Percentiles rank a stretch among this genome's conserved stretches.
Conservation (phyloP, 2,329 filamentous ascomycete genomes). For the Curvularia sp. region DNA sequence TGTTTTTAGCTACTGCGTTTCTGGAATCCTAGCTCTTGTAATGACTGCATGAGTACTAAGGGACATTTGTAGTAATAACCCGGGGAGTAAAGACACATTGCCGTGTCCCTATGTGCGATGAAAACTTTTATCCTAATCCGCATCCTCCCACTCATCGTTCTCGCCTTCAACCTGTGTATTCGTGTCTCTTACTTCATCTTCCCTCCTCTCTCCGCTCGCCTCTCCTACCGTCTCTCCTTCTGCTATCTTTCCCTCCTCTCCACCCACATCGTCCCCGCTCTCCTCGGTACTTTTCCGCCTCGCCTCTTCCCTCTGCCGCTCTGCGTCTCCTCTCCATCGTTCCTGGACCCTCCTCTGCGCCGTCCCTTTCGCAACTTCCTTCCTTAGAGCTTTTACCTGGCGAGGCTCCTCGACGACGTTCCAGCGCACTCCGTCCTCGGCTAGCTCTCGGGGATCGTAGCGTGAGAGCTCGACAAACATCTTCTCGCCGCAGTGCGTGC, state of each 20-base stretch:
- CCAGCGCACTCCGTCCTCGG: slow-evolving; percentile 8
- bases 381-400: not conserved
- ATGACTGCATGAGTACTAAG: not conserved
- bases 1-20: not conserved
- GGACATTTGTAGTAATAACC: not conserved
- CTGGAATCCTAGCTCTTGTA: not conserved
- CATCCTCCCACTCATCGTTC: not conserved
- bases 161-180: not conserved
- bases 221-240: not conserved
- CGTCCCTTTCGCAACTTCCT: not conserved
- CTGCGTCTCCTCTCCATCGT: not conserved
- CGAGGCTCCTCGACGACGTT: not conserved
- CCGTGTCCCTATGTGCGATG: not conserved
- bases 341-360: not conserved
- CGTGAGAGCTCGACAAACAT: not conserved
- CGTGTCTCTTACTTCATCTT: not conserved
- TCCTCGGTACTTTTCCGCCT: not conserved
- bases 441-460: not conserved
- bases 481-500: slow-evolving; percentile 1
- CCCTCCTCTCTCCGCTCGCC: not conserved
- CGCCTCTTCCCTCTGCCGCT: not conserved
- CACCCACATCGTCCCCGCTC: not conserved
- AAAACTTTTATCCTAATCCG: not conserved
- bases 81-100: too few relatives aligned
- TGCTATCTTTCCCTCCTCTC: not conserved